phyloP scores from a whole-genome alignment of 768 basidiomycete species.

The Mycena alexandri region DNA sequence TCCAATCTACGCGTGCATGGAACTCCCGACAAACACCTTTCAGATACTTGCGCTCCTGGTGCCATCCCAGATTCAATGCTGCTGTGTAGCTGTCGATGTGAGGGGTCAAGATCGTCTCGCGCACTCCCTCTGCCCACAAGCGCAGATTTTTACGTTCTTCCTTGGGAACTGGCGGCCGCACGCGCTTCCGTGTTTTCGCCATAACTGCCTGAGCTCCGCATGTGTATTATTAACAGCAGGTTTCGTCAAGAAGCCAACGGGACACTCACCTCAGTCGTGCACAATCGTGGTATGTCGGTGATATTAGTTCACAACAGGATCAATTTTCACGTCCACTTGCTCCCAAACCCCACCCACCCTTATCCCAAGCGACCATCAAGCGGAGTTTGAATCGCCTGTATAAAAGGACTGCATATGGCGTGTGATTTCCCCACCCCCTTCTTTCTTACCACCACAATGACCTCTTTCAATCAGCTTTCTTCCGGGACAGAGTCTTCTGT shows the following conservation, averaged over 20 bases:
- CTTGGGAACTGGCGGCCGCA: background rate
- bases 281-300: too few species aligned
- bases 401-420: background rate
- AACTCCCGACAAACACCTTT: slow-evolving; percentile 24
- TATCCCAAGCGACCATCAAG: background rate
- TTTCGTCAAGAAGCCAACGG: too few species aligned
- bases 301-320: too few species aligned
- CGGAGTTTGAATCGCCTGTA: background rate
- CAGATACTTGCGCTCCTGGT: slow-evolving; percentile 7
- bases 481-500: slow-evolving; percentile 3
- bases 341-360: too few species aligned
- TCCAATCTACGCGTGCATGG: slow-evolving; percentile 21
- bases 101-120: slow-evolving; percentile 13
- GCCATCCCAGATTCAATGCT: slow-evolving; percentile 4
- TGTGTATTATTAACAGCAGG: too few species aligned
- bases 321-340: too few species aligned
- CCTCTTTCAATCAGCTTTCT: background rate
- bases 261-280: too few species aligned
- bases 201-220: background rate
- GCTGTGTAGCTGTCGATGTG: slow-evolving; percentile 21
- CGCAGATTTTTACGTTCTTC: slow-evolving; percentile 11
- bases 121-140: slow-evolving; percentile 25
- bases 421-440: background rate
- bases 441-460: background rate
- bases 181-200: background rate